phyloP scores from a whole-genome alignment of 2,329 filamentous ascomycete species.

The Pezizomycotina sp. region DNA sequence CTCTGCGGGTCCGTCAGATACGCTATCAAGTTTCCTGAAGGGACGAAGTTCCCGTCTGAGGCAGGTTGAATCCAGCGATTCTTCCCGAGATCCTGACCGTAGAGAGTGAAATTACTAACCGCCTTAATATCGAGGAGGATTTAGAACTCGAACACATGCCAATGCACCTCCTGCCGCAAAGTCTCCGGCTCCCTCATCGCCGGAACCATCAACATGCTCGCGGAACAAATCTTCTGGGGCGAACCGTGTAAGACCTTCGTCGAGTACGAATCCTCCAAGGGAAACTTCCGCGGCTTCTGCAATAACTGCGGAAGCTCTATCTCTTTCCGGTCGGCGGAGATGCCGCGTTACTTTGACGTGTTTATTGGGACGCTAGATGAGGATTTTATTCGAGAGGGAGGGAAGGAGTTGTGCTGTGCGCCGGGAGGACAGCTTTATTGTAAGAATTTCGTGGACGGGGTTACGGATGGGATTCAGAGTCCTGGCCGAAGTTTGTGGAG shows the following conservation, averaged over 20 bases:
- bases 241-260: conserved; percentile 19
- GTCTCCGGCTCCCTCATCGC: conserved; percentile 36
- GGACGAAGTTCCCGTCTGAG: conserved; percentile 36
- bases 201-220: conserved; percentile 30
- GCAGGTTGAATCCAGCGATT: too few relatives aligned
- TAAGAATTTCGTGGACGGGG: conserved; percentile 34
- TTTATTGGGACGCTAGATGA: conserved; percentile 24
- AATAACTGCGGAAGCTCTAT: conserved; percentile 35
- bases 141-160: conserved; percentile 34
- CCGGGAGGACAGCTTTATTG: conserved; percentile 32
- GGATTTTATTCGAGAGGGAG: conserved; percentile 27
- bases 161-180: conserved; percentile 41
- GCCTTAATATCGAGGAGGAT: neutral
- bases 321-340: conserved; percentile 30
- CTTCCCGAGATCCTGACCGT: too few relatives aligned
- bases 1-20: conserved; percentile 38
- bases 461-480: conserved; percentile 31
- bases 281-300: conserved; percentile 36
- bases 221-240: conserved; percentile 29
- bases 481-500: too few relatives aligned
- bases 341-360: conserved; percentile 17
- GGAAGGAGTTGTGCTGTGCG: conserved; percentile 30
- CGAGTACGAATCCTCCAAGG: conserved; percentile 31
- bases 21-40: conserved; percentile 32
- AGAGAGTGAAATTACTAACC: too few relatives aligned